Conservation (phyloP, 1,139 yeast genomes). For the Geotrichum klebahnii region DNA sequence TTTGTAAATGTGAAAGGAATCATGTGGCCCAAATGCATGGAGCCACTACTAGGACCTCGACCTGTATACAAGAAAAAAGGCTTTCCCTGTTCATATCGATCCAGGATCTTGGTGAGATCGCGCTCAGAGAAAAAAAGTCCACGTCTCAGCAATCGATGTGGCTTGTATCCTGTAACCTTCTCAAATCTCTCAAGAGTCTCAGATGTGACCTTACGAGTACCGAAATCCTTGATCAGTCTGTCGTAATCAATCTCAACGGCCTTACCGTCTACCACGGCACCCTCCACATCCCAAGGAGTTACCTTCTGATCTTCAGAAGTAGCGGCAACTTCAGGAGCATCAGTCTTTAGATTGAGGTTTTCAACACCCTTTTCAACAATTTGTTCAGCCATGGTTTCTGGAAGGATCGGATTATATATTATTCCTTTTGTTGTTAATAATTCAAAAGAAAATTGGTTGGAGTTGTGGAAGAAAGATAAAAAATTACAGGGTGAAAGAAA, state of each 20-base stretch:
- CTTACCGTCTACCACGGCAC: slow-evolving; percentile 93
- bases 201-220: slow-evolving; percentile 67
- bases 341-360: slow-evolving; percentile 19
- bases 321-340: neutral
- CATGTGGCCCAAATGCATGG: slow-evolving; percentile 97
- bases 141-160: slow-evolving; percentile 88
- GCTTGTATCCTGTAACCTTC: slow-evolving; percentile 78
- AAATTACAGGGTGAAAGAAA: too few species aligned
- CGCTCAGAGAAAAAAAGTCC: slow-evolving; percentile 93
- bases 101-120: slow-evolving; percentile 75
- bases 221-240: slow-evolving; percentile 79
- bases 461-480: too few species aligned
- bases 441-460: neutral
- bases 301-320: slow-evolving; percentile 48
- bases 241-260: slow-evolving; percentile 87
- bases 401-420: neutral
- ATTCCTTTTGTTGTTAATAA: neutral
- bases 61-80: slow-evolving; percentile 96
- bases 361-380: slow-evolving; percentile 24
- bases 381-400: slow-evolving; percentile 16
- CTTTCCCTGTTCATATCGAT: slow-evolving; percentile 88
- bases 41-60: slow-evolving; percentile 92
- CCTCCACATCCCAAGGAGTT: slow-evolving; percentile 99
- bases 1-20: slow-evolving; percentile 92
- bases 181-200: slow-evolving; percentile 76